Base-by-base conservation (phyloP, 371 early-diverging fungal species). In the Rhizomucor pusillus region DNA sequence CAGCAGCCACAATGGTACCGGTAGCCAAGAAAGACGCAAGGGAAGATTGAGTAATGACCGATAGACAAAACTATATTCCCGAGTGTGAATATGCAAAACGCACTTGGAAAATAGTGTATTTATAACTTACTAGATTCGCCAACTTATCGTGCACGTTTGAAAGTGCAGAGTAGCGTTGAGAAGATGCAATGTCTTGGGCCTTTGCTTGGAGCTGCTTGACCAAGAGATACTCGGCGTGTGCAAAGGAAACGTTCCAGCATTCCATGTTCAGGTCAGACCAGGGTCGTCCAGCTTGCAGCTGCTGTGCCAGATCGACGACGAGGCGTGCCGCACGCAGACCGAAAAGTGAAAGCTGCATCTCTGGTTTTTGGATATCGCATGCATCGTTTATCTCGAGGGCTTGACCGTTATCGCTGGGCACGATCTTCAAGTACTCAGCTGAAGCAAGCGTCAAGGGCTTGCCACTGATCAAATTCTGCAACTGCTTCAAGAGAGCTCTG, bases 401-500 rank as follows among this genome's bases (percentile, higher is more conserved):
- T 18, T 52, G 54, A 49, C 54, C 43, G 3, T 56, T 56, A 14
- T 66, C 74, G 29, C 62, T 56, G 9, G 59, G 61, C 22, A 71
- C 64, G 0, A 64, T 49, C 0, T 71, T 59, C 20, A 83, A 64
- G n/a, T 77, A 77, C 4, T 63, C 58, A 1, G 68, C 72, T 1
- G 66, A 67, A 0, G 47, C 53, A 5, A 69, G 57, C 0, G 64
- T 58, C 24, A 60, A 22, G 10, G 33, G 22, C 19, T 63, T 56
- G 10, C 67, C 70, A 0, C 40, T 39, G 3, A 61, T 41, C 1
- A 80, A 41, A 1, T 50, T 54, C 23, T 60, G 57, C 22, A 88
- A 52, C 54, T 86, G 81, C 58, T 85, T 87, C 25, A 90, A 52
- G 16, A 90, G 57, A 54, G 77, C 87, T 18, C 86, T 81, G 7